A percentile compares a stretch with the other conserved stretches of the same genome.
Conservation (phyloP, 352 stramenopile species). For the Phytopythium mirpurense region DNA sequence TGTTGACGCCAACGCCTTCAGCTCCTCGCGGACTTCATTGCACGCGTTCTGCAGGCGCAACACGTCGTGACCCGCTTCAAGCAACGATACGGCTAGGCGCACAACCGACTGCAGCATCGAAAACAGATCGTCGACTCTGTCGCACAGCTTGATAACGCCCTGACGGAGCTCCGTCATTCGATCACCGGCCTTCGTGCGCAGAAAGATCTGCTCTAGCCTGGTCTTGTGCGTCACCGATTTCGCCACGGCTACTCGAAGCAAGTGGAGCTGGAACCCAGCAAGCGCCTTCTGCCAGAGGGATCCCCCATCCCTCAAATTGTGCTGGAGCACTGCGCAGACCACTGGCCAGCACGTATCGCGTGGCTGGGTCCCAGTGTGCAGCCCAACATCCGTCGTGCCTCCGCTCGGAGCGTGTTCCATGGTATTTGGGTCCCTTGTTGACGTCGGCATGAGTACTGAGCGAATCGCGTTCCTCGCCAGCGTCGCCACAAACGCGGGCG, state of each 20-base stretch:
- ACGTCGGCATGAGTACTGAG: too few species aligned
- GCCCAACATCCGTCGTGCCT: constrained; percentile 46
- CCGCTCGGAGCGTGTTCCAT: constrained; percentile 10
- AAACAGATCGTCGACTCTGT: constrained; percentile 9
- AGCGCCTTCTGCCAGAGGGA: constrained; percentile 34
- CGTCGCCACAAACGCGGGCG: constrained; percentile 39
- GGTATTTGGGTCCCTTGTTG: too few species aligned
- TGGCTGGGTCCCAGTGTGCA: constrained; percentile 33
- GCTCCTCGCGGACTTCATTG: not conserved
- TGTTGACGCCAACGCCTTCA: not conserved
- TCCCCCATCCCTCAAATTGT: constrained; percentile 25
- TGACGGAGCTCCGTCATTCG: not conserved
- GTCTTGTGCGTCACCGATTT: too few species aligned
- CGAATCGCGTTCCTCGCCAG: constrained; percentile 17
- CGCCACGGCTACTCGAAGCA: not conserved
- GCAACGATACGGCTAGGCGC: not conserved
- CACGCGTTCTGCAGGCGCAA: not conserved
- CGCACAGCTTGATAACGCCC: constrained; percentile 2
- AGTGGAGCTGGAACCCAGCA: constrained; percentile 23
- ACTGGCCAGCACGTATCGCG: constrained; percentile 56
- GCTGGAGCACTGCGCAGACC: constrained; percentile 26
- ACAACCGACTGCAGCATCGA: constrained; percentile 12
- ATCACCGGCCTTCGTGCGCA: not conserved
- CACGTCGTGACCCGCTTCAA: constrained; percentile 1
- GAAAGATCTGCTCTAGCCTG: not conserved